Evolutionary conservation across 805 yeast genomes (phyloP).

Genomic region (Cyberlindnera saturnus): DNA sequence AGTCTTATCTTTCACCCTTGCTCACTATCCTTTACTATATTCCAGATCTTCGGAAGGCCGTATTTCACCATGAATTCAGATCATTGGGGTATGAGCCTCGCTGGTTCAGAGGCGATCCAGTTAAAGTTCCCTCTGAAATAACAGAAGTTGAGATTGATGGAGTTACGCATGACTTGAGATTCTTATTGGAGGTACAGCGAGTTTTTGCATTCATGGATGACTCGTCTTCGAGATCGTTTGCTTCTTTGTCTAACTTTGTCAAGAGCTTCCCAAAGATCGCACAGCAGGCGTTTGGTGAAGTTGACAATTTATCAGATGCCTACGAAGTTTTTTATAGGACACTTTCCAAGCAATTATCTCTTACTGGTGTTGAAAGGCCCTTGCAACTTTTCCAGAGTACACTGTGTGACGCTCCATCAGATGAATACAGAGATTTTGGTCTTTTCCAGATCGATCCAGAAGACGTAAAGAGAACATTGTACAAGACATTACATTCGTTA

Average conservation of each 20-base stretch:
- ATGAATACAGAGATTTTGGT: constrained; percentile 13
- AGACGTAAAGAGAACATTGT: constrained; percentile 25
- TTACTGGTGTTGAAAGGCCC: constrained; percentile 1
- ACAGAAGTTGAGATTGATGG: constrained; percentile 15
- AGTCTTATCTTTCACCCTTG: constrained; percentile 37
- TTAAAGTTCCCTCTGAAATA: constrained; percentile 6
- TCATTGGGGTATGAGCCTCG: constrained; percentile 30
- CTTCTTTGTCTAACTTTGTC: constrained; percentile 30
- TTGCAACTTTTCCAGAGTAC: constrained; percentile 5
- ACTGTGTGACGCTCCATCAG: constrained; percentile 1
- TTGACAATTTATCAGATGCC: constrained; percentile 17
- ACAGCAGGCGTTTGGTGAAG: constrained; percentile 5
- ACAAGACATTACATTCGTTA: constrained; percentile 27
- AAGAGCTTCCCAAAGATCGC: constrained; percentile 24
- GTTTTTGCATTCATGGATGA: constrained; percentile 31
- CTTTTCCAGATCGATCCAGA: constrained; percentile 30
- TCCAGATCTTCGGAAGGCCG: constrained; percentile 26
- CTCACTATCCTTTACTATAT: constrained; percentile 34
- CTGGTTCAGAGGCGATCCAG: constrained; percentile 33
- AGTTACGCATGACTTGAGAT: constrained; percentile 21
- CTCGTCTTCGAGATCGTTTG: constrained; percentile 31
- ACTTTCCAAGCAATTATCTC: constrained; percentile 7
- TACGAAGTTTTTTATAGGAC: constrained; percentile 14
- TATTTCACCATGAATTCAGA: constrained; percentile 27
- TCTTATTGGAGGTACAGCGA: constrained; percentile 33